A percentile compares a stretch with the other conserved stretches of the same genome.
Conservation (phyloP, 2,329 filamentous ascomycete genomes). For the Neofusicoccum laricinum region DNA sequence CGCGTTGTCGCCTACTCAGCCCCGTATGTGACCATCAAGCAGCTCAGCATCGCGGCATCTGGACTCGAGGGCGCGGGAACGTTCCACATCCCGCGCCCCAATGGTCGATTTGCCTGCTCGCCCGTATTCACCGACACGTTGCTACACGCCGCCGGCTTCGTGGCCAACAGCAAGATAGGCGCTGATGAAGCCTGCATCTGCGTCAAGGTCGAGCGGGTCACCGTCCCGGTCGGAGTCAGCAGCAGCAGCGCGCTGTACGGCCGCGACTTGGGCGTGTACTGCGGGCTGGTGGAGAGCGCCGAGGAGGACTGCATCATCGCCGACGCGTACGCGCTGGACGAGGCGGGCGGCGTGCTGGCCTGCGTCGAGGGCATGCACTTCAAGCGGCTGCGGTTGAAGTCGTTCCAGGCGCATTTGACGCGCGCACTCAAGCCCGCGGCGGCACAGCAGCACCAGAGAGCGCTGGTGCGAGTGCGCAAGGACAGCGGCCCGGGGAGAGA, state of each 20-base stretch:
- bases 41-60: conserved; percentile 24
- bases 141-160: conserved; percentile 32
- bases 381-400: conserved; percentile 28
- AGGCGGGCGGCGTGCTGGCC: conserved; percentile 22
- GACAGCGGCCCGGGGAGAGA: too few species aligned
- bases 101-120: too few species aligned
- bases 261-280: conserved; percentile 24
- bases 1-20: conserved; percentile 28
- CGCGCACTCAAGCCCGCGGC: neutral
- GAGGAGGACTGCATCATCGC: conserved; percentile 23
- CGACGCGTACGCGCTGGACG: conserved; percentile 26
- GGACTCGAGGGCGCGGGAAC: conserved; percentile 16
- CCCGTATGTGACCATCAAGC: conserved; percentile 26
- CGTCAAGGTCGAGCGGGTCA: conserved; percentile 21
- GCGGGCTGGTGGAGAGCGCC: conserved; percentile 23
- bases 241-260: conserved; percentile 23
- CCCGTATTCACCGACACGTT: conserved; percentile 31
- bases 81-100: conserved; percentile 11
- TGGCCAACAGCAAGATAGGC: conserved; percentile 28
- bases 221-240: neutral
- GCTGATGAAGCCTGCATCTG: conserved; percentile 30
- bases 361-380: conserved; percentile 28
- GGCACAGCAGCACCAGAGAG: neutral
- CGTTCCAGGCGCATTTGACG: conserved; percentile 18
- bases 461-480: neutral